A percentile compares a stretch with the other conserved stretches of the same genome.
Evolutionary conservation across 805 yeast genomes (phyloP).

Genomic region (Starmerella tilneyi): DNA sequence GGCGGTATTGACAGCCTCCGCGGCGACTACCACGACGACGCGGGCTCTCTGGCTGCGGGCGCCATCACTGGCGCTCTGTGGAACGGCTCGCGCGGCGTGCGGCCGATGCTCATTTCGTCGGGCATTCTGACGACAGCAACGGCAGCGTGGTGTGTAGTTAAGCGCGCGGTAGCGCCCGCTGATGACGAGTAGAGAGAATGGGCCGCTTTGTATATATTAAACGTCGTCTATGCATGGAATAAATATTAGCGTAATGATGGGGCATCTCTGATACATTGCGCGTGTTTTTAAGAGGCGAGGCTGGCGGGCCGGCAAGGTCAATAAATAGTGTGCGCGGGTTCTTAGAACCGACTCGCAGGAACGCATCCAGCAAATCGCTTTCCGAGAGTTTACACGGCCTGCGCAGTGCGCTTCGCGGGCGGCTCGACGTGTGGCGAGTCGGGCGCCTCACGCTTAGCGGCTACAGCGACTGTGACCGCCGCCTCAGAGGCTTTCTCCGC

Average conservation of each 20-base stretch:
- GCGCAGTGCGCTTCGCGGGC: background rate
- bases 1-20: constrained; percentile 57
- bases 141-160: constrained; percentile 83
- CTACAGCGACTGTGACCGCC: no score
- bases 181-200: constrained; percentile 19
- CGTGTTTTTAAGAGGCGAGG: no score
- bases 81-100: constrained; percentile 72
- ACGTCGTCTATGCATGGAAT: constrained; percentile 7
- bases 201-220: constrained; percentile 8
- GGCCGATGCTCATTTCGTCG: constrained; percentile 80
- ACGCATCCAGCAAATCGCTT: no score
- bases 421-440: background rate
- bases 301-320: no score
- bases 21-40: constrained; percentile 82
- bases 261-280: no score
- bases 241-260: no score
- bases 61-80: constrained; percentile 86
- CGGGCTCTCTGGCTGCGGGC: constrained; percentile 79
- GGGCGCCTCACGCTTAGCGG: background rate
- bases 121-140: constrained; percentile 82
- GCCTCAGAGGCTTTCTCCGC: no score
- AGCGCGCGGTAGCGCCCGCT: constrained; percentile 32
- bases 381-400: background rate
- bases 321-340: no score
- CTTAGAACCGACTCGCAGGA: no score